Percentiles rank a stretch among this genome's conserved stretches.
These are phyloP conservation scores for Saturnispora quitensis DNA, from an alignment of 805 yeast species.

Conservation along the genomic window DNA sequence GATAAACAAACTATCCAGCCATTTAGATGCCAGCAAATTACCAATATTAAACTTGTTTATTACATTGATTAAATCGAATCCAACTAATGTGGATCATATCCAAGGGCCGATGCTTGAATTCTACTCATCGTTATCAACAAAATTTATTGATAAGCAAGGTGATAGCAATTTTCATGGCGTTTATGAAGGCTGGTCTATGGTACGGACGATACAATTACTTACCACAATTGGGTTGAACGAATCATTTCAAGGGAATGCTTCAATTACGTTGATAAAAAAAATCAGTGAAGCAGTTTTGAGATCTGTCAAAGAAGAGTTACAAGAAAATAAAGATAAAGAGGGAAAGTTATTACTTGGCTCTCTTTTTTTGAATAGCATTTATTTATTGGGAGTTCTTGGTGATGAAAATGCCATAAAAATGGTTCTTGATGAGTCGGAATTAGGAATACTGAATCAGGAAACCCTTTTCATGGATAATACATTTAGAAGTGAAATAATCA, in stretches of 20 bases:
- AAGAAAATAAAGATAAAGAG: background rate
- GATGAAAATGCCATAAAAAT: background rate
- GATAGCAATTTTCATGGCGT: constrained; percentile 3
- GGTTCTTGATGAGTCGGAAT: background rate
- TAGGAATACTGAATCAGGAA: background rate
- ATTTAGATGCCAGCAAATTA: background rate
- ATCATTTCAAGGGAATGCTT: background rate
- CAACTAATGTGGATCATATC: background rate
- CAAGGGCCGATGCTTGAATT: background rate
- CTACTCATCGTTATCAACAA: background rate
- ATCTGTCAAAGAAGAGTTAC: background rate
- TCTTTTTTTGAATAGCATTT: background rate
- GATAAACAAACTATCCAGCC: background rate
- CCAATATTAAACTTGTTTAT: background rate
- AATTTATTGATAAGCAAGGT: background rate
- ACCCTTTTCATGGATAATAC: constrained; percentile 1
- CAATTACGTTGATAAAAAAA: background rate
- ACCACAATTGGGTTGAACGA: background rate
- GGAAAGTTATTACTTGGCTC: background rate
- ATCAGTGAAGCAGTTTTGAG: background rate
- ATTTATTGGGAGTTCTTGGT: background rate
- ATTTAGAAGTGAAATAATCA: background rate
- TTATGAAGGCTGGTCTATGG: background rate
- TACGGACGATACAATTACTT: background rate
- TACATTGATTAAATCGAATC: background rate